These are phyloP conservation scores for Cladophialophora yegresii DNA, from an alignment of 2,329 filamentous ascomycete species.

Conservation along the genomic window DNA sequence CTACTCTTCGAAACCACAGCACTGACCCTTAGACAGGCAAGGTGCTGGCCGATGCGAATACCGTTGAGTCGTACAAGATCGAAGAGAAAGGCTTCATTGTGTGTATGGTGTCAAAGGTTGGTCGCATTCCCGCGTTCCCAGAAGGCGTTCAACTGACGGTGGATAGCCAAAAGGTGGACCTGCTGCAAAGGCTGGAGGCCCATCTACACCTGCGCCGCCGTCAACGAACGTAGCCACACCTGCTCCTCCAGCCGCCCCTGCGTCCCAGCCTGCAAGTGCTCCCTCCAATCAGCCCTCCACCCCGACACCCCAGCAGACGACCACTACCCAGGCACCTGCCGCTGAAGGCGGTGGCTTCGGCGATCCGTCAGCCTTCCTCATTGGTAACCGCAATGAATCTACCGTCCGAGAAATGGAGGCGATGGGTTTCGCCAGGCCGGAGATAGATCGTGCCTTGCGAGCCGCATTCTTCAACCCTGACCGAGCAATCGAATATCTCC, in stretches of 20 bases:
- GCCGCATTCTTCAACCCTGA: conserved; percentile 97
- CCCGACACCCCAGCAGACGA: conserved; percentile 45
- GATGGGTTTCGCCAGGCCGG: conserved; percentile 88
- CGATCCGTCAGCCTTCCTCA: conserved; percentile 78
- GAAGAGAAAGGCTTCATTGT: conserved; percentile 99
- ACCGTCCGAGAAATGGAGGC: conserved; percentile 92
- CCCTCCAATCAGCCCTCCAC: conserved; percentile 54
- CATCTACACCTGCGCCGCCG: conserved; percentile 54
- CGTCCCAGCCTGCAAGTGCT: conserved; percentile 60
- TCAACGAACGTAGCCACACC: conserved; percentile 55
- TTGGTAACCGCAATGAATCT: conserved; percentile 78
- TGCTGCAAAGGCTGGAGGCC: conserved; percentile 50
- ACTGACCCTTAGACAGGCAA: conserved; percentile 65
- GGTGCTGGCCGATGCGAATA: conserved; percentile 96
- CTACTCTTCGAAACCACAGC: neutral
- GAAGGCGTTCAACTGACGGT: conserved; percentile 11
- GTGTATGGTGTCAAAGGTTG: conserved; percentile 96
- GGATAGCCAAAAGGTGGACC: conserved; percentile 69
- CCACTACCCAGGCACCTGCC: conserved; percentile 47
- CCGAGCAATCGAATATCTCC: conserved; percentile 91
- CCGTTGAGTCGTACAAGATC: conserved; percentile 94
- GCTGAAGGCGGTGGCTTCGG: conserved; percentile 57
- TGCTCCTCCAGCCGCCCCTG: conserved; percentile 47
- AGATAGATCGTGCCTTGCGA: conserved; percentile 92
- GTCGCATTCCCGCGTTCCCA: conserved; percentile 26